Evolutionary conservation across 345 rosid species (phyloP).

Genomic region (Hibiscus tridactylites): DNA sequence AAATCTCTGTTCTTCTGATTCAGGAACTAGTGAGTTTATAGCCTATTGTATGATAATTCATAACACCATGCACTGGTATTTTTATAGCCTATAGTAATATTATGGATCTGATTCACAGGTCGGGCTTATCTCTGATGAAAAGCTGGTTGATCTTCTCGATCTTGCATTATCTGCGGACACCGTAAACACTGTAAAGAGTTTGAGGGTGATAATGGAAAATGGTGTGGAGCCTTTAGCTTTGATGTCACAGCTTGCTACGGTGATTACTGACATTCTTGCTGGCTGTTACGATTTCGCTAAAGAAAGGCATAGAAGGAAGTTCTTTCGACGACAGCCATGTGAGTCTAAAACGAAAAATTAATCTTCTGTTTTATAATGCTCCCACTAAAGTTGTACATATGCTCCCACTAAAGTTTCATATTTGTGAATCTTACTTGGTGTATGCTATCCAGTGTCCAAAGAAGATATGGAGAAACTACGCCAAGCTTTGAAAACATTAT

Average conservation of each 20-base stretch:
- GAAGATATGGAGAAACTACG: conserved; percentile 96
- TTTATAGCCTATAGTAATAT: no score
- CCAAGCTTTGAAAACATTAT: conserved; percentile 78
- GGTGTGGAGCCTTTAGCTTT: conserved; percentile 88
- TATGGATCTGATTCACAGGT: conserved; percentile 40
- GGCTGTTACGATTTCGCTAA: conserved; percentile 80
- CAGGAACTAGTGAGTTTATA: conserved; percentile 76
- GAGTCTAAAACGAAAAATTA: conserved; percentile 20
- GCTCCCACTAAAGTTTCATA: background rate
- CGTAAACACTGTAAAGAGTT: conserved; percentile 86
- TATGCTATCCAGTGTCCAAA: conserved; percentile 55
- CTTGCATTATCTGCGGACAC: conserved; percentile 98
- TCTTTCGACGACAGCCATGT: conserved; percentile 75
- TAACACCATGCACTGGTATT: background rate
- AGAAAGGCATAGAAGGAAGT: conserved; percentile 65
- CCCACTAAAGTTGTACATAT: background rate
- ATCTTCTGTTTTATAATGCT: background rate
- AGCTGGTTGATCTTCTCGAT: conserved; percentile 97
- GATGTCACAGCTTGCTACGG: conserved; percentile 98
- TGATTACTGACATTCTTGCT: conserved; percentile 87
- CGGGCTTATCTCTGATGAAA: conserved; percentile 93
- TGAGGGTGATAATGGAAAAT: conserved; percentile 85
- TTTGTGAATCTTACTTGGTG: background rate
- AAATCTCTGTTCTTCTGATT: conserved; percentile 72
- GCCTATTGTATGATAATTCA: background rate